A percentile compares a stretch with the other conserved stretches of the same genome.
These are phyloP conservation scores for Solanum pennellii DNA, from an alignment of 257 asterid species.

Conservation along the genomic window DNA sequence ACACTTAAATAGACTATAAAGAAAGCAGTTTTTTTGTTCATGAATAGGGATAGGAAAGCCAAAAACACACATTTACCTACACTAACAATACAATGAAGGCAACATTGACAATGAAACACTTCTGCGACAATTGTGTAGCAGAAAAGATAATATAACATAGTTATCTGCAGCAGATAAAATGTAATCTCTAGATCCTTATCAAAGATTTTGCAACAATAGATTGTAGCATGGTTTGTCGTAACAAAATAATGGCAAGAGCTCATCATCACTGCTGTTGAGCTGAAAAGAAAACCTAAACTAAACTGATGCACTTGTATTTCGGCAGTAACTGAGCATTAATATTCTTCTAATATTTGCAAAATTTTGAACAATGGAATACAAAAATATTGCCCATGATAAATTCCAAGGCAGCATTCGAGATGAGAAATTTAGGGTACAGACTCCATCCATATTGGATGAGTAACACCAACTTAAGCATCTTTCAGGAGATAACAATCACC, in stretches of 20 bases:
- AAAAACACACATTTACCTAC: not conserved
- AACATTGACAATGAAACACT: not conserved
- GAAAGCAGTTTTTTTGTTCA: not conserved
- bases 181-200: not conserved
- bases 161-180: not conserved
- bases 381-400: not conserved
- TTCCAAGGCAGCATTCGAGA: not conserved
- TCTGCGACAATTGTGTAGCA: not conserved
- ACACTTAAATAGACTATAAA: not conserved
- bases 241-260: not conserved
- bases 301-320: not conserved
- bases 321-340: not conserved
- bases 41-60: not conserved
- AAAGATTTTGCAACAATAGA: not conserved
- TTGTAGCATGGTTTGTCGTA: not conserved
- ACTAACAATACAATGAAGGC: not conserved
- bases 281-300: not conserved
- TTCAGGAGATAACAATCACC: not conserved
- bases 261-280: not conserved
- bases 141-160: not conserved
- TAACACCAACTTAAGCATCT: not conserved
- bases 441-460: not conserved
- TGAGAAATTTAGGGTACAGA: not conserved
- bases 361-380: not conserved
- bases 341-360: not conserved